Base-by-base conservation (phyloP, 345 rosid genomes). In the Salix koriyanagi region DNA sequence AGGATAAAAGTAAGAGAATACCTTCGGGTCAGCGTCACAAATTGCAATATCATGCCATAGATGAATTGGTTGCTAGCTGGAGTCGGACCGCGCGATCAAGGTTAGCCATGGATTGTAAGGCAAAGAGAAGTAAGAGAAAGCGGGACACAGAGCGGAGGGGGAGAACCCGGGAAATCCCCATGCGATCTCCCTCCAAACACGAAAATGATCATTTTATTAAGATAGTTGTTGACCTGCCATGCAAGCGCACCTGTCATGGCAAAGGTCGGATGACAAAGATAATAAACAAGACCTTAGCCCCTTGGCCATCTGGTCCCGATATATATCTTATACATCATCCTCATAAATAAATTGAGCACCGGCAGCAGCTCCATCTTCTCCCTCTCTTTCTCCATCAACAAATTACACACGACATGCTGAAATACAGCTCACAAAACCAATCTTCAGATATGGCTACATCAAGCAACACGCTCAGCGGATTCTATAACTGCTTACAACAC, bases 221-320 rank as follows among this genome's bases (percentile, higher is more conserved):
- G 80, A 48, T 83, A 32, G 12, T 65, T 74, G 58, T 2, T 81
- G 97, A 91, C 94, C 97, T 80, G 94, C 97, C 97, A 89, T 84
- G 91, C 97, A 86, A 91, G 97, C 97, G 92, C 97, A 91, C 97
- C 97, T 84, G 90, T 34, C 91, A 89, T 90, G 92, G 94, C 97
- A 91, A 91, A 91, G 94, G 91, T 84, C 94, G 78, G 82, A 87
- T 82, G 91, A 89, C 91, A 88, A 82, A 91, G 89, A 89, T 86
- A 75, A 39, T 52, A 52, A 72, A 73, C 81, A 82, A 18, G 52
- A 62, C 88, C 85, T 85, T 75, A 75, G 85, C 86, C 84, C 73
- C 75, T 42, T 44, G 81, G 85, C 85, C 80, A 81, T 15, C 78
- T 79, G 44, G 83, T 86, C 86, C 92, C 79, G 54, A 71, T 78